Percentiles rank a stretch among this genome's conserved stretches.
phyloP scores from a whole-genome alignment of 208 protist species.

The Zelonia costaricensis region DNA sequence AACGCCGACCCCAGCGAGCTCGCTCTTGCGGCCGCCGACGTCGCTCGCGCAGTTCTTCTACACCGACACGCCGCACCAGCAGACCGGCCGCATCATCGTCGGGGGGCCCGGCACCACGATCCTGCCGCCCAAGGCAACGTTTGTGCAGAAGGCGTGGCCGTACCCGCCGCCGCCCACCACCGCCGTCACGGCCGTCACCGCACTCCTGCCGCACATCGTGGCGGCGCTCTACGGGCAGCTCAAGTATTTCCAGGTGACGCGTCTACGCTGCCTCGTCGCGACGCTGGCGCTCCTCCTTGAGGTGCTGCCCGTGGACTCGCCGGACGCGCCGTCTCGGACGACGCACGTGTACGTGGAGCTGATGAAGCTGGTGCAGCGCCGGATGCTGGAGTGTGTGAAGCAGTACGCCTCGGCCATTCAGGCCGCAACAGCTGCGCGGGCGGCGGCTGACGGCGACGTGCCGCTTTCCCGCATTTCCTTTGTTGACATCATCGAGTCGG shows the following conservation, averaged over 20 bases:
- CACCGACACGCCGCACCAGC: constrained; percentile 25
- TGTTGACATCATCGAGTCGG: constrained; percentile 3
- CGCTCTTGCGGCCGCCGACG: constrained; percentile 15
- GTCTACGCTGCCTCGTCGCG: constrained; percentile 19
- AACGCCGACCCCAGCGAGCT: too few relatives aligned
- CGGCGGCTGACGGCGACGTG: constrained; percentile 11
- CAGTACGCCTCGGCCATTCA: constrained; percentile 31
- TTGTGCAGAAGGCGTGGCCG: constrained; percentile 22
- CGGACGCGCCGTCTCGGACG: not conserved
- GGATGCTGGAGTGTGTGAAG: constrained; percentile 21
- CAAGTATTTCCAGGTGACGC: constrained; percentile 28
- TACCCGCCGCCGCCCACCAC: too few relatives aligned
- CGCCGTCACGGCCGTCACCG: not conserved
- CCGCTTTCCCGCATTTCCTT: constrained; percentile 27
- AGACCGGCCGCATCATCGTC: constrained; percentile 20
- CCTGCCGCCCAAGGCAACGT: constrained; percentile 13
- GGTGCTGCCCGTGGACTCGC: constrained; percentile 1
- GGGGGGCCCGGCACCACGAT: constrained; percentile 20
- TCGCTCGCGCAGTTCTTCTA: constrained; percentile 31
- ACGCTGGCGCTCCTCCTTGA: constrained; percentile 21
- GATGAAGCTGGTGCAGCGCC: constrained; percentile 30
- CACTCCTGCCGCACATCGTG: constrained; percentile 19
- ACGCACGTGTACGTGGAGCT: constrained; percentile 13
- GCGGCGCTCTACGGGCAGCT: constrained; percentile 24
- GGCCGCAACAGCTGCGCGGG: constrained; percentile 6